Percentiles rank a stretch among this genome's conserved stretches.
phyloP scores from a whole-genome alignment of 768 basidiomycete species.

The Tylopilus cervinicoccineus region DNA sequence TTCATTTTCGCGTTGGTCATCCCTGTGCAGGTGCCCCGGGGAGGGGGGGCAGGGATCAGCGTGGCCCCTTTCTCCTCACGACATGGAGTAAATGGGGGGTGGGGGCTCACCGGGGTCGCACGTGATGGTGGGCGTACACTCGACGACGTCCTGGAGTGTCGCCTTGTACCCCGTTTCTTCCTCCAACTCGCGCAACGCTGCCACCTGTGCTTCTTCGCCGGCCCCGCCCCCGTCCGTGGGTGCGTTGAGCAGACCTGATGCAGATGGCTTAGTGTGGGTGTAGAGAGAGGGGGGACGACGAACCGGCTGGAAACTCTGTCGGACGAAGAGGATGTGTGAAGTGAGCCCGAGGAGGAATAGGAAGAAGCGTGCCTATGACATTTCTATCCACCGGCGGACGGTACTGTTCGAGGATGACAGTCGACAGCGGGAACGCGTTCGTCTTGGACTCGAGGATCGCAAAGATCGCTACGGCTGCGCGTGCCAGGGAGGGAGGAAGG shows the following conservation, averaged over 20 bases:
- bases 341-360: neutral
- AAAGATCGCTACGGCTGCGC: slow-evolving; percentile 82
- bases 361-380: slow-evolving; percentile 54
- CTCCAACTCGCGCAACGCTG: slow-evolving; percentile 83
- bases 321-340: neutral
- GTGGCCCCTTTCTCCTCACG: neutral
- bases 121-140: slow-evolving; percentile 59
- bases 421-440: slow-evolving; percentile 67
- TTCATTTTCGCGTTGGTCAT: slow-evolving; percentile 96
- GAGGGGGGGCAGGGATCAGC: too few species aligned
- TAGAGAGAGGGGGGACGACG: slow-evolving; percentile 12
- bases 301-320: slow-evolving; percentile 57
- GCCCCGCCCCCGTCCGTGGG: slow-evolving; percentile 25
- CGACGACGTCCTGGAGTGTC: slow-evolving; percentile 45
- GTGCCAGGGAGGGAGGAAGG: too few species aligned
- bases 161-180: slow-evolving; percentile 93
- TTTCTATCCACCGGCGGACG: slow-evolving; percentile 80
- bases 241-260: slow-evolving; percentile 75
- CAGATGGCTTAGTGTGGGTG: neutral
- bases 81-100: neutral
- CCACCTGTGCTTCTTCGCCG: slow-evolving; percentile 67
- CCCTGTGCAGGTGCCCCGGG: slow-evolving; percentile 48
- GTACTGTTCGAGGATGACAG: slow-evolving; percentile 88
- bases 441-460: slow-evolving; percentile 75
- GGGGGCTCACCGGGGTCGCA: slow-evolving; percentile 59